Evolutionary conservation across 2,329 filamentous ascomycete genomes (phyloP), one percentile per base, ranked within the genome.

Genomic region (Cryphonectria japonica): DNA sequence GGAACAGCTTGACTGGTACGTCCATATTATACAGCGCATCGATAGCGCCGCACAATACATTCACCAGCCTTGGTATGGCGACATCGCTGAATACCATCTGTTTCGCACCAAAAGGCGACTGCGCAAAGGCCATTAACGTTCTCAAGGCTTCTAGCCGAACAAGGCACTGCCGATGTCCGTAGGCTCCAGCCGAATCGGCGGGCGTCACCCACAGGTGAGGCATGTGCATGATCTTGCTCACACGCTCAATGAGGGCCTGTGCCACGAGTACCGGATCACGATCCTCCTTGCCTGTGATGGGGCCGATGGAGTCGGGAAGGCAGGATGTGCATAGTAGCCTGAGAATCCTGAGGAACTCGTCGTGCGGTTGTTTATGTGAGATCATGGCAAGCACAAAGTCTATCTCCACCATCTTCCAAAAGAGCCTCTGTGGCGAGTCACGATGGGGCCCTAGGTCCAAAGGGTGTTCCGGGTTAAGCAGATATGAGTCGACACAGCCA

Each of bases 21-120:
- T 85, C 81, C 29, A 87, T 82, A 6, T 92, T 87, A 77, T 94
- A 92, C 29, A 98, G 82, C 74, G 92, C 89, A 74, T 94, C 92
- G 71, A 96, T 91, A 67, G 95, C 88, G 61, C 80, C 82, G 66
- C 82, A 84, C 19, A 89, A 78, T 4, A 92, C 89, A 37, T 89
- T 88, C 37, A 97, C 90, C 0, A 97, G 82, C 3, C 93, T 88
- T 0, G 93, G 93, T 22, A 97, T 88, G 16, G 90, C 89, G 57
- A 87, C 88, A 3, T 87, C 86, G 78, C 96, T 92, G 6, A 83
- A 82, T 0, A 91, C 92, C 11, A 98, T 85, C 62, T 92, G 87
- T 34, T 84, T 78, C 1, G 87, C 86, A 11, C 91, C 91, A 76
- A 92, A 88, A 0, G 85, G 81, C n/a, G 88, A 88, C 7, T 84